Evolutionary conservation across 2,329 filamentous ascomycete genomes (phyloP), one percentile per base, ranked within the genome.

Genomic region (Metarhizium humberi): DNA sequence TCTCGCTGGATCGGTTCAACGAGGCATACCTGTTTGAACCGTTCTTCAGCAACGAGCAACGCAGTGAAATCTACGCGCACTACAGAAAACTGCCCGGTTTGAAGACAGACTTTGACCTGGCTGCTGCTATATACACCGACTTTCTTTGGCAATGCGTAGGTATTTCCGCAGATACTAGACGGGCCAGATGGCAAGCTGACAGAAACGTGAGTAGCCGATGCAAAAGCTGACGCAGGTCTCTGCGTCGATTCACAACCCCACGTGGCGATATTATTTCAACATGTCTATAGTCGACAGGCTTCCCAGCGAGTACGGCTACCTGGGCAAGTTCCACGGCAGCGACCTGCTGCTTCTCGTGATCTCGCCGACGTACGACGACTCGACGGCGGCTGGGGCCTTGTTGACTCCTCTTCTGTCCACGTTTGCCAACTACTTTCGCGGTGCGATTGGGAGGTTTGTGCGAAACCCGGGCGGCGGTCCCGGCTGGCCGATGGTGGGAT

Each of bases 121-220:
- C 61, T 1, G 51, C 62, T 1, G 61, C 61, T 11, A 64, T 67
- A 4, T 62, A 62, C 7, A 67, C 63, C 2, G 66, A 67, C 30
- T 64, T 59, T n/a, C 11, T 63, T 11, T 64, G 58, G 59, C 60
- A 64, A 51, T 66, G 63, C 53, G 64, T 65, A 62, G 58, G 63
- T 62, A 4, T 6, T n/a, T 10, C 30, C 16, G 16, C 25, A 62
- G 32, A 8, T 11, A 34, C 25, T 25, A 1, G 32, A 34, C 32
- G 10, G 7, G 32, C 32, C 32, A 34, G 32, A 34, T 2, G 32
- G 10, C 10, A 11, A 34, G 32, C 32, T 34, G 32, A 34, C 32
- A 34, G 1, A 25, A 25, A 4, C 3, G 25, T 34, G 32, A 2
- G 32, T 34, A 34, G 32, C 32, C 32, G 32, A 34, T 34, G 32